phyloP scores from a whole-genome alignment of 1,284 basidiomycete genomes.

The Hemileia vastatrix region DNA sequence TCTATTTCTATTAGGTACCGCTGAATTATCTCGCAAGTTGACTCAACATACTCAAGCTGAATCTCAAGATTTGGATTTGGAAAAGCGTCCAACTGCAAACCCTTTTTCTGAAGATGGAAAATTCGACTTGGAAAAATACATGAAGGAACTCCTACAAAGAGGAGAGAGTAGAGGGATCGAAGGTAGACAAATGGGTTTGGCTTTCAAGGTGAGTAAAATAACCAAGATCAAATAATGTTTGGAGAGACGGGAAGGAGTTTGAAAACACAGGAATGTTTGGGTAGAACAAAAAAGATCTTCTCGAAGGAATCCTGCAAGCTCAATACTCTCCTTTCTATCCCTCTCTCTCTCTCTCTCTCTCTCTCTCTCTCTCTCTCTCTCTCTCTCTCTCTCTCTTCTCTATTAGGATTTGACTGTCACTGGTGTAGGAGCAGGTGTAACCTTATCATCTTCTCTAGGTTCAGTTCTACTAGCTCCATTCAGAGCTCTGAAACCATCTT shows the following conservation, averaged over 20 bases:
- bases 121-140: constrained; percentile 43
- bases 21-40: constrained; percentile 28
- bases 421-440: constrained; percentile 32
- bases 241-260: no score
- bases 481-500: constrained; percentile 5
- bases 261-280: no score
- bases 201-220: no score
- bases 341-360: not conserved
- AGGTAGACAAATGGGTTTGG: constrained; percentile 31
- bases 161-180: constrained; percentile 34
- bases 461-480: constrained; percentile 29
- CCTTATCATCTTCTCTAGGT: constrained; percentile 27
- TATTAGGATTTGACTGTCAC: constrained; percentile 34
- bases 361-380: not conserved
- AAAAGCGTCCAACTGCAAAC: constrained; percentile 21
- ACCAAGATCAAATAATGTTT: no score
- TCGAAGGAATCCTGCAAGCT: no score
- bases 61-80: not conserved
- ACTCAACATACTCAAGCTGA: constrained; percentile 21
- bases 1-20: constrained; percentile 19
- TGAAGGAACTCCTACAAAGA: constrained; percentile 34
- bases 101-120: constrained; percentile 37
- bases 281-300: no score
- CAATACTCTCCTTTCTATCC: no score
- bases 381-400: not conserved